A percentile compares a stretch with the other conserved stretches of the same genome.
phyloP scores from a whole-genome alignment of 2,329 filamentous ascomycete genomes.

The Davidsoniella eucalypti region DNA sequence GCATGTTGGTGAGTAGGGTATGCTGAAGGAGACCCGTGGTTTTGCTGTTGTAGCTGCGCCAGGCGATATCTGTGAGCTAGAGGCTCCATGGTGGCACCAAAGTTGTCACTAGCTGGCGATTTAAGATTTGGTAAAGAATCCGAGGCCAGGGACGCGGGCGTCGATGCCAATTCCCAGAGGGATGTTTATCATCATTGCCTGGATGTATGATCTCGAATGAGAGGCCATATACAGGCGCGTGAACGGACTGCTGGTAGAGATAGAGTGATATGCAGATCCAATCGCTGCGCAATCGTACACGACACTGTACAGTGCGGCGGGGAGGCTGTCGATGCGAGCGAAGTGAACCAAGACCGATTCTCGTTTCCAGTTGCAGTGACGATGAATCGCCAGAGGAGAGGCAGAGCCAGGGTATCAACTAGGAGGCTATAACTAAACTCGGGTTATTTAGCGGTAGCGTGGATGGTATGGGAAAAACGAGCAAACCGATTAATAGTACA shows the following conservation, averaged over 20 bases:
- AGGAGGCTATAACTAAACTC: too few relatives aligned
- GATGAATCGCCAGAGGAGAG: too few relatives aligned
- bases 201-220: background rate
- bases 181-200: conserved; percentile 8
- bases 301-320: background rate
- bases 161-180: conserved; percentile 10
- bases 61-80: conserved; percentile 5
- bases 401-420: too few relatives aligned
- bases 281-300: too few relatives aligned
- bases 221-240: conserved; percentile 1
- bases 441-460: too few relatives aligned
- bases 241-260: background rate
- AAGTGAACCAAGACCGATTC: too few relatives aligned
- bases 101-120: background rate
- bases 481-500: too few relatives aligned
- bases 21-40: background rate
- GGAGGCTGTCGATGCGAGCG: background rate
- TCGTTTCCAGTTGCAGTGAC: too few relatives aligned
- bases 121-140: background rate
- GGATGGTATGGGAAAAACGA: too few relatives aligned
- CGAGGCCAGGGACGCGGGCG: conserved; percentile 11
- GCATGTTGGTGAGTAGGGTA: background rate
- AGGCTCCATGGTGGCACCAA: conserved; percentile 9
- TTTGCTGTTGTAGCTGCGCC: conserved; percentile 8
- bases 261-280: too few relatives aligned